Evolutionary conservation across 2,329 filamentous ascomycete species (phyloP).

Genomic region (Fusarium citri): DNA sequence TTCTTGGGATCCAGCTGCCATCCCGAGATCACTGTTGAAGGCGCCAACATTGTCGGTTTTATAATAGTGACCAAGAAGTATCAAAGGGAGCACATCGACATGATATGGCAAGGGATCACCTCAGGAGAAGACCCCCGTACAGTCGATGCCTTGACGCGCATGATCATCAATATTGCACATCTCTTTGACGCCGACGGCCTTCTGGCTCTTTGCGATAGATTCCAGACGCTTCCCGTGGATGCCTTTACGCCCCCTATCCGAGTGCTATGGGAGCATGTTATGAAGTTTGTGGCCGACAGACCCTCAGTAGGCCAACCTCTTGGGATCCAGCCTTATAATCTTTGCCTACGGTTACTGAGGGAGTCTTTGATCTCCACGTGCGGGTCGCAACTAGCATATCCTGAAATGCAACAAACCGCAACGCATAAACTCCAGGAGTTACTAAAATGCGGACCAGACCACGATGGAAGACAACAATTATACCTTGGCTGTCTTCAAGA

Average conservation of each 20-base stretch:
- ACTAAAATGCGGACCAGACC: constrained; percentile 65
- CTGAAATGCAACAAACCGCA: constrained; percentile 73
- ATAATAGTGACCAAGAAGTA: constrained; percentile 83
- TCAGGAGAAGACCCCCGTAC: constrained; percentile 86
- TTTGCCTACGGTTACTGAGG: constrained; percentile 75
- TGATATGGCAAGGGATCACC: constrained; percentile 85
- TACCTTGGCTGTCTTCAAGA: constrained; percentile 76
- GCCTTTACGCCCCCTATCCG: constrained; percentile 72
- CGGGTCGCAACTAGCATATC: constrained; percentile 66
- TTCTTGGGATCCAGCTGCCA: constrained; percentile 92
- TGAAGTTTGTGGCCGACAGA: constrained; percentile 62
- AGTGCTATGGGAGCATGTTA: constrained; percentile 68
- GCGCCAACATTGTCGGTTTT: constrained; percentile 87
- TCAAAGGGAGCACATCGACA: constrained; percentile 76
- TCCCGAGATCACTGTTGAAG: constrained; percentile 85
- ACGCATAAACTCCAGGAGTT: constrained; percentile 70
- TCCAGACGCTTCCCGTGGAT: constrained; percentile 72
- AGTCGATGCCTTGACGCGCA: constrained; percentile 80
- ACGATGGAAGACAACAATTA: constrained; percentile 69
- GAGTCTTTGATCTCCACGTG: constrained; percentile 72
- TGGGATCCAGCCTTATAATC: constrained; percentile 59
- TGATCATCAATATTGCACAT: constrained; percentile 64
- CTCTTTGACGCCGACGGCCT: constrained; percentile 63
- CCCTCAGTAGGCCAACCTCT: constrained; percentile 52
- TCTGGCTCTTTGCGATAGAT: constrained; percentile 77